Evolutionary conservation across 2,329 filamentous ascomycete species (phyloP), one percentile per base, ranked within the genome.

Genomic region (Penicillium sp.): DNA sequence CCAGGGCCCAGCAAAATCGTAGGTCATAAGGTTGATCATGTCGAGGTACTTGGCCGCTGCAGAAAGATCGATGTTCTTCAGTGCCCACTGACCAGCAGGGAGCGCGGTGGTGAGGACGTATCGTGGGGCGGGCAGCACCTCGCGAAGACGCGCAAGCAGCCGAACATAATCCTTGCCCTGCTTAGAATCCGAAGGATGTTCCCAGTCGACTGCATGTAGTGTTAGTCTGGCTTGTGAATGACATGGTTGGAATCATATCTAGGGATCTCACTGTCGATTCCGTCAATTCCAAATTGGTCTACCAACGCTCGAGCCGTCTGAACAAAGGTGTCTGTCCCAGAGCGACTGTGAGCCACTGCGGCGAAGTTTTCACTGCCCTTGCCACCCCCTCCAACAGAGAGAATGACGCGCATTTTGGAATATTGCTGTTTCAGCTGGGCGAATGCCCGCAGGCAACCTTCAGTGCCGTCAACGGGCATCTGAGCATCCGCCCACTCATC

Each of bases 1-100:
- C 89, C 89, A 92, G 3, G 84, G 79, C 1, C 90, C 89, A 24
- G 83, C 86, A 67, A 92, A 90, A 71, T 94, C 90, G 72, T 92
- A 94, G 1, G 89, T 84, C 83, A 89, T 91, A 34, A 94, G 76
- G 70, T 93, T 93, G 70, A 94, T 76, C 58, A 87, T 81, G 71
- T 93, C 89, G 34, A 94, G 79, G 62, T 89, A 86, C 43, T 83
- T 75, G 47, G 86, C 81, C 10, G 86, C 83, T 53, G 79, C 76
- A 21, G 72, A 75, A 10, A 93, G 76, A 67, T 92, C 83, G 68
- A 93, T 89, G 66, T 88, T 81, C 63, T 85, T 83, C 51, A 94
- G 76, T 0, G 86, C 81, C 74, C 84, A 83, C 68, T 83, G 80
- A 39, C 81, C 83, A 10, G 87, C 88, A 3, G 90, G 89, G 5